A percentile compares a stretch with the other conserved stretches of the same genome.
phyloP scores from a whole-genome alignment of 1,284 basidiomycete genomes.

The Thelephora terrestris region DNA sequence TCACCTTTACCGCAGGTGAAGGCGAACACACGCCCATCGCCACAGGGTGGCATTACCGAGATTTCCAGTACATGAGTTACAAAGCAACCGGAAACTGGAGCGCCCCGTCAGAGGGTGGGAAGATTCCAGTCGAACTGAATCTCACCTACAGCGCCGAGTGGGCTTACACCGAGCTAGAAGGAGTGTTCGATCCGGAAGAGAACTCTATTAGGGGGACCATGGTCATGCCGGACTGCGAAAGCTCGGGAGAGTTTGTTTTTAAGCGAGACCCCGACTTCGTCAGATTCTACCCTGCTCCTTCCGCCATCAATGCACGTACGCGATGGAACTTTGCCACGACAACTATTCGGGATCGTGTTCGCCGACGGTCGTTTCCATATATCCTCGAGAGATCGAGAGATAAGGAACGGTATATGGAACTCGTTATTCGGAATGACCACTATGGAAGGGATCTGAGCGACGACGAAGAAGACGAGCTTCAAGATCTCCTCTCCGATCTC shows the following conservation, averaged over 20 bases:
- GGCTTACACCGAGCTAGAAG: background rate
- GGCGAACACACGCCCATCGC: background rate
- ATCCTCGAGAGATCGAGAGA: conserved; percentile 9
- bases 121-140: background rate
- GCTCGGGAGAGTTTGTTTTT: background rate
- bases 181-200: background rate
- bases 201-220: background rate
- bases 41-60: background rate
- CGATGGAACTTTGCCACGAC: background rate
- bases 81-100: background rate
- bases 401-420: conserved; percentile 6
- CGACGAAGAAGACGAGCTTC: conserved; percentile 5
- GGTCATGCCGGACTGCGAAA: background rate
- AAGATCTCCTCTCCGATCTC: conserved; percentile 1
- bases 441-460: conserved; percentile 9
- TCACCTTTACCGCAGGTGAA: background rate
- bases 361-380: conserved; percentile 10
- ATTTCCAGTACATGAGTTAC: background rate
- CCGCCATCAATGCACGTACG: background rate
- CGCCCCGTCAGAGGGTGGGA: background rate
- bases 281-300: background rate
- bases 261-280: background rate
- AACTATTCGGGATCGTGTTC: conserved; percentile 1
- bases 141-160: background rate
- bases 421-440: conserved; percentile 5